Evolutionary conservation across 106 monocot genomes (phyloP).

Genomic region (Xerophyta viscosa): DNA sequence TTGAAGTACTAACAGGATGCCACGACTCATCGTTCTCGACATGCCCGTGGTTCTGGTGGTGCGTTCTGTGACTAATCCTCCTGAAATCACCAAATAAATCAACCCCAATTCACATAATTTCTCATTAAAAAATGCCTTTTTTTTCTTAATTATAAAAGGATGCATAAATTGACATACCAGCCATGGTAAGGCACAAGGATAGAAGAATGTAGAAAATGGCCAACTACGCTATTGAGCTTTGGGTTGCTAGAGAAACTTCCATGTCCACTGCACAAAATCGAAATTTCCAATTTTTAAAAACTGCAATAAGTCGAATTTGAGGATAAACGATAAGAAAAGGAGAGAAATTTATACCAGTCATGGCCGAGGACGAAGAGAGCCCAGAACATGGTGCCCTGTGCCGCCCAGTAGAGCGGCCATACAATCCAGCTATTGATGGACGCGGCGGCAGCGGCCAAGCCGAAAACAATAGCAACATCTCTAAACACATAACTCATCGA

Average conservation of each 20-base stretch:
- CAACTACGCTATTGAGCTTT: slow-evolving; percentile 76
- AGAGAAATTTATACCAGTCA: slow-evolving; percentile 48
- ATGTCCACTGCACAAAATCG: slow-evolving; percentile 56
- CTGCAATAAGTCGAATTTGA: too few relatives aligned
- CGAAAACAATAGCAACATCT: slow-evolving; percentile 41
- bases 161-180: slow-evolving; percentile 73
- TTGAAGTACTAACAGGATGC: slow-evolving; percentile 64
- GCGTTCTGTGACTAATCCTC: slow-evolving; percentile 96
- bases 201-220: slow-evolving; percentile 82
- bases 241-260: slow-evolving; percentile 74
- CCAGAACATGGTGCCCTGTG: slow-evolving; percentile 97
- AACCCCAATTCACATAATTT: background rate
- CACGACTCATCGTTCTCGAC: slow-evolving; percentile 97
- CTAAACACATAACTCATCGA: slow-evolving; percentile 65
- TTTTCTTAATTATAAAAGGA: too few relatives aligned
- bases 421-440: slow-evolving; percentile 23
- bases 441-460: slow-evolving; percentile 33
- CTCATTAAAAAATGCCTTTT: too few relatives aligned
- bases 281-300: too few relatives aligned
- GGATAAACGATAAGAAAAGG: too few relatives aligned
- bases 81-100: slow-evolving; percentile 18
- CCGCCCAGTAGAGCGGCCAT: slow-evolving; percentile 70
- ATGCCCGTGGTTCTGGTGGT: slow-evolving; percentile 97
- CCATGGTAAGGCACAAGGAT: slow-evolving; percentile 96
- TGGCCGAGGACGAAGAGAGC: slow-evolving; percentile 91